Evolutionary conservation across 2,329 filamentous ascomycete genomes (phyloP).

Genomic region (Fusarium nurragi): DNA sequence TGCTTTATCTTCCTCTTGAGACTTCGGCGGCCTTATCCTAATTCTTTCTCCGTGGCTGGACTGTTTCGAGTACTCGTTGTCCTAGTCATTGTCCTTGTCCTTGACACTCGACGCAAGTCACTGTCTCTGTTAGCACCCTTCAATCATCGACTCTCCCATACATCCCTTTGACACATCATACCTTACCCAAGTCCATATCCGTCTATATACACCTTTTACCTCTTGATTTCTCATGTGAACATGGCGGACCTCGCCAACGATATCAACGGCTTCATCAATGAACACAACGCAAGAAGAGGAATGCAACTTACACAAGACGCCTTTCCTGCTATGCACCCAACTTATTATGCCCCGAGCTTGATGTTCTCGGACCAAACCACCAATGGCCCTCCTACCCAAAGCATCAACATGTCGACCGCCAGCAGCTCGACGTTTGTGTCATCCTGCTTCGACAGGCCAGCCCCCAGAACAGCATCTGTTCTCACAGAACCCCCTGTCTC

Average conservation of each 20-base stretch:
- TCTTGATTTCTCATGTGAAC: background rate
- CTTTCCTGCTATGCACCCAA: background rate
- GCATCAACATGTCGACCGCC: slow-evolving; percentile 16
- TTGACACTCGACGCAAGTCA: background rate
- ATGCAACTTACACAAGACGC: background rate
- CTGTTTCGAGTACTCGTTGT: background rate
- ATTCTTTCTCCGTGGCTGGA: background rate
- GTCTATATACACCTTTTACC: background rate
- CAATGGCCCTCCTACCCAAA: slow-evolving; percentile 1
- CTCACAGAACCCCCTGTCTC: slow-evolving; percentile 36
- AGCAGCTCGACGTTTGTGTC: slow-evolving; percentile 25
- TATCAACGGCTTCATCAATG: slow-evolving; percentile 28
- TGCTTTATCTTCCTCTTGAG: background rate
- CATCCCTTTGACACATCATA: background rate
- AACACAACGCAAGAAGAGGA: slow-evolving; percentile 20
- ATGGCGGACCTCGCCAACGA: slow-evolving; percentile 26
- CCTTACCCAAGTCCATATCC: background rate
- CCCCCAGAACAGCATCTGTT: slow-evolving; percentile 13
- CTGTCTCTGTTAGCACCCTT: background rate
- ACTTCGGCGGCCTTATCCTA: background rate
- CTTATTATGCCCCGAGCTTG: slow-evolving; percentile 22
- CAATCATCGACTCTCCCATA: background rate
- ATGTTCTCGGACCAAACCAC: slow-evolving; percentile 20
- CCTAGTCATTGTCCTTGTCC: background rate
- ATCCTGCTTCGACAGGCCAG: slow-evolving; percentile 19